Percentiles rank a stretch among this genome's conserved stretches.
These are phyloP conservation scores for Sphaerulina vaccinii DNA, from an alignment of 2,329 filamentous ascomycete genomes.

Conservation along the genomic window DNA sequence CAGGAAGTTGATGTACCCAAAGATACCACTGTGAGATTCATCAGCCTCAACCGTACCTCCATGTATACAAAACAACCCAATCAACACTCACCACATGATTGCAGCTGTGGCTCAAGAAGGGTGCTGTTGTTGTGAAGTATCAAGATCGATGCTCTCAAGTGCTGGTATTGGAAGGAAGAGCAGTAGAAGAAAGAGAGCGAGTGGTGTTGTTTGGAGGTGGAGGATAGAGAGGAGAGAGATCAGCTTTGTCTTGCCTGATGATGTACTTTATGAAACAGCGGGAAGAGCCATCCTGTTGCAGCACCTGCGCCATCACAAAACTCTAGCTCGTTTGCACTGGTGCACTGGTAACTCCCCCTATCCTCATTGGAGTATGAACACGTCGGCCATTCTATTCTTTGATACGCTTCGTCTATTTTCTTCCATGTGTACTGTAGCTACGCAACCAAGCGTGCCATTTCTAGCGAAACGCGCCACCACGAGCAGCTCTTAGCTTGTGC, in stretches of 20 bases:
- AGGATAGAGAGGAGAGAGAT: neutral
- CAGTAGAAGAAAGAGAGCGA: neutral
- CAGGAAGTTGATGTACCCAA: conserved; percentile 98
- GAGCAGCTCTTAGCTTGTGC: neutral
- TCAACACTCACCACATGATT: conserved; percentile 12
- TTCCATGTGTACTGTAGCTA: neutral
- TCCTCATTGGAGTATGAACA: neutral
- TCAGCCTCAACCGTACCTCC: neutral
- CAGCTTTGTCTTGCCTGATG: neutral
- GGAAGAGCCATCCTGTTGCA: too few relatives aligned
- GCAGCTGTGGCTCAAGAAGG: conserved; percentile 10
- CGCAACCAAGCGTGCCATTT: conserved; percentile 4
- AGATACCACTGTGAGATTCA: conserved; percentile 62
- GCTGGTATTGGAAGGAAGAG: neutral
- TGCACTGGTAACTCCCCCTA: too few relatives aligned
- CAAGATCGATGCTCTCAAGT: neutral
- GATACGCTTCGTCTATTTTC: conserved; percentile 4
- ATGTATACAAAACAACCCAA: neutral
- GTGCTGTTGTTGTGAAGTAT: conserved; percentile 2
- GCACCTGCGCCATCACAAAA: too few relatives aligned
- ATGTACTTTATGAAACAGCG: too few relatives aligned
- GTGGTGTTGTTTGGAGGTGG: neutral
- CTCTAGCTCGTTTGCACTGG: conserved; percentile 1
- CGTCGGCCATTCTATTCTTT: conserved; percentile 9
- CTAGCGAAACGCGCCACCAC: conserved; percentile 6